Evolutionary conservation across 1,284 basidiomycete genomes (phyloP).

Genomic region (Xanthoconium separans): DNA sequence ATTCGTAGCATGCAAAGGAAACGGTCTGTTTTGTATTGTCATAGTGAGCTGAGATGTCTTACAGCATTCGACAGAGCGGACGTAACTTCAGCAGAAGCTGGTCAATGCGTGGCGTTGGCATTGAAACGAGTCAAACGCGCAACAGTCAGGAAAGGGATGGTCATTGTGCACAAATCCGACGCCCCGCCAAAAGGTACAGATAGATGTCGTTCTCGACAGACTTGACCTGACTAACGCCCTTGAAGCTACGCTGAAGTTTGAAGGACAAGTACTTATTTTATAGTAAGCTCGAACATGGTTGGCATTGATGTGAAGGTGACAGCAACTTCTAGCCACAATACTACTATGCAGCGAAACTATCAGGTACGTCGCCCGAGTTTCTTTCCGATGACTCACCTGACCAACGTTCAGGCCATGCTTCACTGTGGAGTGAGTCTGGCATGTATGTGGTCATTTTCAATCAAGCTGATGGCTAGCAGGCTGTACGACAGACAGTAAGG

Average conservation of each 20-base stretch:
- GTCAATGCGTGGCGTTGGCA: constrained; percentile 93
- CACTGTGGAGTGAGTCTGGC: constrained; percentile 69
- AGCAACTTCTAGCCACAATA: constrained; percentile 69
- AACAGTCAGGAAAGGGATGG: constrained; percentile 93
- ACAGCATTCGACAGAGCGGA: constrained; percentile 54
- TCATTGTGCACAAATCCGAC: constrained; percentile 81
- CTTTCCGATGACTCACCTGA: background rate
- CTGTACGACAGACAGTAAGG: constrained; percentile 86
- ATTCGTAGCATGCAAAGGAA: constrained; percentile 96
- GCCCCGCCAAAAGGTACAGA: constrained; percentile 65
- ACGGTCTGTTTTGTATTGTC: constrained; percentile 44
- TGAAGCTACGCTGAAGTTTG: constrained; percentile 73
- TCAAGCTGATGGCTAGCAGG: constrained; percentile 40
- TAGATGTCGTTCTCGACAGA: background rate
- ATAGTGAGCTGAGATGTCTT: background rate
- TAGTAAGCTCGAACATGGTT: constrained; percentile 49
- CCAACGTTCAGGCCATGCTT: constrained; percentile 66
- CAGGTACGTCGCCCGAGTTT: constrained; percentile 50
- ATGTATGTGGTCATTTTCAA: background rate
- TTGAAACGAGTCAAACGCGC: constrained; percentile 86
- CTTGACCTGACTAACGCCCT: background rate
- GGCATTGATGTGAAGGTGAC: constrained; percentile 15
- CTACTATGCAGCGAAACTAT: constrained; percentile 87
- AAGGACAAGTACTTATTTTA: constrained; percentile 82
- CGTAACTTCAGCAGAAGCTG: constrained; percentile 86